These are phyloP conservation scores for Chromera velia DNA, from an alignment of 73 alveolate genomes.

Conservation along the genomic window DNA sequence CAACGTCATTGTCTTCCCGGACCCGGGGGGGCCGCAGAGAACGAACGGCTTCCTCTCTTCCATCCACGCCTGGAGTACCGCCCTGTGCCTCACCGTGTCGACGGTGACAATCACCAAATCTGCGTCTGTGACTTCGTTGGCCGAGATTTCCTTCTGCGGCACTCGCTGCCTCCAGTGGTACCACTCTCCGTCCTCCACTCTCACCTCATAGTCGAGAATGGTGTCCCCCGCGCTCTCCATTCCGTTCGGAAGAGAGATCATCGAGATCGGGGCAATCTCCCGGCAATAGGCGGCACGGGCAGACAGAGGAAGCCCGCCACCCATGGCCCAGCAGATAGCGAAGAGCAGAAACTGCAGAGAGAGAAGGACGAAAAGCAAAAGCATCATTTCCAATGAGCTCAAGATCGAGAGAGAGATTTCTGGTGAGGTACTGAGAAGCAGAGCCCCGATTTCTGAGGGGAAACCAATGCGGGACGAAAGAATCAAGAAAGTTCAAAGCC, in stretches of 20 bases:
- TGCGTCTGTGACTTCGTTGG: conserved; percentile 85
- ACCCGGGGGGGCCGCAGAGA: conserved; percentile 99
- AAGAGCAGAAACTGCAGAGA: conserved; percentile 21
- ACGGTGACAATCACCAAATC: conserved; percentile 93
- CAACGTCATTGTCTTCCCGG: conserved; percentile 98
- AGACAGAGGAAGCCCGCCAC: neutral
- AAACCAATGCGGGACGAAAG: no score
- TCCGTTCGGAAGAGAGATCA: neutral
- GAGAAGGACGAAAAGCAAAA: no score
- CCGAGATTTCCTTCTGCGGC: conserved; percentile 82
- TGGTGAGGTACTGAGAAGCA: no score
- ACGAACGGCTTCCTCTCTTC: conserved; percentile 93
- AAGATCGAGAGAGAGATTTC: no score
- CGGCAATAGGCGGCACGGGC: neutral
- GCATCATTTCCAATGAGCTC: no score
- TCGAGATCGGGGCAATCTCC: neutral
- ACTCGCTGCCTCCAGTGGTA: conserved; percentile 92
- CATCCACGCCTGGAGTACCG: conserved; percentile 93
- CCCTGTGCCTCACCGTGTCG: conserved; percentile 95
- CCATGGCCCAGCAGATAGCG: conserved; percentile 38
- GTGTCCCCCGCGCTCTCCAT: conserved; percentile 43
- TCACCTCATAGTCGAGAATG: conserved; percentile 82
- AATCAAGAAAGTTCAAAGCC: no score
- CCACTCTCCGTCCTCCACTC: conserved; percentile 87
- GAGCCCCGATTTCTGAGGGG: no score